phyloP scores from a whole-genome alignment of 2,329 filamentous ascomycete genomes.

The Arachnomyces sp. region DNA sequence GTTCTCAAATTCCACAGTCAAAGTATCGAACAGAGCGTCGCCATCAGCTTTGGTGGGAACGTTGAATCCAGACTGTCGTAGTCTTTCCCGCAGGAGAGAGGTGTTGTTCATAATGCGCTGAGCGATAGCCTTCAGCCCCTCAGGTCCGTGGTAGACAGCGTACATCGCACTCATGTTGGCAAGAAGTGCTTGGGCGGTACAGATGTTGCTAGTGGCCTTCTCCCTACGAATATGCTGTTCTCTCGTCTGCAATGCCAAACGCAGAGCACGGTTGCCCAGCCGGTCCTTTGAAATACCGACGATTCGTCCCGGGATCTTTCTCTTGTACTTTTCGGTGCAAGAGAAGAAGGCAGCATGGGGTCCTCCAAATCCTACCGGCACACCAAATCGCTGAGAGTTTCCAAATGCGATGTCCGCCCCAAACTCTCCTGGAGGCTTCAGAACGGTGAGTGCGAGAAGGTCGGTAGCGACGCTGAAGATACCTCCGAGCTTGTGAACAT shows the following conservation, averaged over 20 bases:
- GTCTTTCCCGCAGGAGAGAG: constrained; percentile 58
- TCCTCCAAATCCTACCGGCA: constrained; percentile 85
- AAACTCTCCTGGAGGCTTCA: constrained; percentile 87
- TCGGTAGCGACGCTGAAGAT: constrained; percentile 86
- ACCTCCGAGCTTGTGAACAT: constrained; percentile 68
- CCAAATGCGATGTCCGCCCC: constrained; percentile 94
- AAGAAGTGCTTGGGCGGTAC: constrained; percentile 85
- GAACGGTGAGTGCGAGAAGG: constrained; percentile 73
- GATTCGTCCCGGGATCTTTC: constrained; percentile 84
- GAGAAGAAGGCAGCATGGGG: constrained; percentile 98
- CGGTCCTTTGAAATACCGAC: constrained; percentile 90
- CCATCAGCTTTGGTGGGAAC: constrained; percentile 52
- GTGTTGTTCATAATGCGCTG: constrained; percentile 67
- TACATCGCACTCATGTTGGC: constrained; percentile 97
- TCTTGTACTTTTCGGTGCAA: constrained; percentile 82
- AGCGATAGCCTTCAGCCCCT: constrained; percentile 75
- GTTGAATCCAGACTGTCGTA: constrained; percentile 56
- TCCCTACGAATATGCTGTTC: constrained; percentile 95
- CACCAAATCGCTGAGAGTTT: constrained; percentile 82
- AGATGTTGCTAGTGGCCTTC: constrained; percentile 96
- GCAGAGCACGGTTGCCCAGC: constrained; percentile 69
- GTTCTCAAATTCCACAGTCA: constrained; percentile 56
- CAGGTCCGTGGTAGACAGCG: constrained; percentile 84
- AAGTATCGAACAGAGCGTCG: constrained; percentile 68
- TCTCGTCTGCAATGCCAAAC: constrained; percentile 80